Evolutionary conservation across 108 stramenopile genomes (phyloP).

Genomic region (Seminavis robusta): DNA sequence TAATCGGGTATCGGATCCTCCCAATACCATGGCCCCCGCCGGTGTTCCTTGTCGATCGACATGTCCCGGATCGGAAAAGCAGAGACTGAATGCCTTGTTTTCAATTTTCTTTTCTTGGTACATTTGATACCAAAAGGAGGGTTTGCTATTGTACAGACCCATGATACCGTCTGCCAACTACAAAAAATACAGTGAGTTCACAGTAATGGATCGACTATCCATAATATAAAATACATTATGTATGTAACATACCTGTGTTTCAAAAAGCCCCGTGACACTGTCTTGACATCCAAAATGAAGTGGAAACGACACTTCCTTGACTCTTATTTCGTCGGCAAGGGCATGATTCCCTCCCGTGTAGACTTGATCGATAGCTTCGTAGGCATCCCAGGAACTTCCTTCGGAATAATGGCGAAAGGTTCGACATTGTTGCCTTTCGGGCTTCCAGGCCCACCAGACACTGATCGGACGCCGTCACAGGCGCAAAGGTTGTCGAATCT

Average conservation of each 20-base stretch:
- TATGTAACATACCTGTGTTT: too few relatives aligned
- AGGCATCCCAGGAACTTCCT: constrained; percentile 57
- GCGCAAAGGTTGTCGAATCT: too few relatives aligned
- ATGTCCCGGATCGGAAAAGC: constrained; percentile 46
- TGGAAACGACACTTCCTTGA: too few relatives aligned
- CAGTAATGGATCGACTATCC: too few relatives aligned
- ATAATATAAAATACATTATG: too few relatives aligned
- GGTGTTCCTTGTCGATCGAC: constrained; percentile 44
- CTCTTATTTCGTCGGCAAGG: too few relatives aligned
- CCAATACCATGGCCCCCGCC: constrained; percentile 79
- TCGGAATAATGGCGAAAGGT: constrained; percentile 47
- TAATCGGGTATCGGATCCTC: constrained; percentile 78
- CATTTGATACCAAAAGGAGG: constrained; percentile 66
- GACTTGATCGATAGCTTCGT: constrained; percentile 38
- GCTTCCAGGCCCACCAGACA: too few relatives aligned
- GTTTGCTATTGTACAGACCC: constrained; percentile 55
- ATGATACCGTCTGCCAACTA: constrained; percentile 91
- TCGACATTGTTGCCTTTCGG: constrained; percentile 32
- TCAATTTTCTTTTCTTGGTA: constrained; percentile 30
- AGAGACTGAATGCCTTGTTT: constrained; percentile 50
- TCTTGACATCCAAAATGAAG: constrained; percentile 92
- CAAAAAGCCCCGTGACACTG: constrained; percentile 78
- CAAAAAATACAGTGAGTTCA: too few relatives aligned
- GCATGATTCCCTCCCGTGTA: constrained; percentile 57
- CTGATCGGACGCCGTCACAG: too few relatives aligned